Evolutionary conservation across 2,329 filamentous ascomycete species (phyloP).

Genomic region (Pseudocercospora macadamiae): DNA sequence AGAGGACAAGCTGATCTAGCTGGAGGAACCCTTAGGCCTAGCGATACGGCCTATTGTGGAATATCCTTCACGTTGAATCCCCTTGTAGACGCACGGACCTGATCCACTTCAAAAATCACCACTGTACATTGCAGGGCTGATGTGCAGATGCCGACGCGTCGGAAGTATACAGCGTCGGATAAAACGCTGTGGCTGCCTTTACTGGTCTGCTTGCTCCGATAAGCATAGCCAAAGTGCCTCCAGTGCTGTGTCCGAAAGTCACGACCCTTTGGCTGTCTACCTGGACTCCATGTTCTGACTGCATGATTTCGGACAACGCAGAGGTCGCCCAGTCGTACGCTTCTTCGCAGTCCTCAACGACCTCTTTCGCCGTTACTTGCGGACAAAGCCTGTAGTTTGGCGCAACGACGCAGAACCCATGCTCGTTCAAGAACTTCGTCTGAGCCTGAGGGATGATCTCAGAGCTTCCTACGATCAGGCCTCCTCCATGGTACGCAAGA

Average conservation of each 20-base stretch:
- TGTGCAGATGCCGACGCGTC: slow-evolving; percentile 17
- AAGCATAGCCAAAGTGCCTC: slow-evolving; percentile 44
- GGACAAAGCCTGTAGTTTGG: slow-evolving; percentile 39
- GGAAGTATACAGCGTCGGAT: slow-evolving; percentile 23
- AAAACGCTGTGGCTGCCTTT: slow-evolving; percentile 28
- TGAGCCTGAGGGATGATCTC: slow-evolving; percentile 27
- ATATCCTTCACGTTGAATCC: too few species aligned
- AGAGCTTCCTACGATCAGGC: slow-evolving; percentile 27
- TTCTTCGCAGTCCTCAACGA: slow-evolving; percentile 41
- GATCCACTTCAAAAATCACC: too few species aligned
- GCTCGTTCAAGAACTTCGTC: slow-evolving; percentile 18
- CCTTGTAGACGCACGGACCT: too few species aligned
- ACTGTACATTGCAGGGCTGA: slow-evolving; percentile 20
- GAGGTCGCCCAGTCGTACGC: slow-evolving; percentile 42
- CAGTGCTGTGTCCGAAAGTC: slow-evolving; percentile 44
- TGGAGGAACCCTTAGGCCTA: too few species aligned
- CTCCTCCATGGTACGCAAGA: slow-evolving; percentile 25
- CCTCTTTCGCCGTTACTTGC: slow-evolving; percentile 38
- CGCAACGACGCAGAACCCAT: slow-evolving; percentile 28
- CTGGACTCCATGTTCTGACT: slow-evolving; percentile 17
- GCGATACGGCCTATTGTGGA: too few species aligned
- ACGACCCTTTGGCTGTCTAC: slow-evolving; percentile 40
- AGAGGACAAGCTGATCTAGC: too few species aligned
- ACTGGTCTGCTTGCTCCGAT: slow-evolving; percentile 44
- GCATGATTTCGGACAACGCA: slow-evolving; percentile 31